Evolutionary conservation across 768 basidiomycete species (phyloP), one percentile per base, ranked within the genome.

Genomic region (Mycena vitilis): DNA sequence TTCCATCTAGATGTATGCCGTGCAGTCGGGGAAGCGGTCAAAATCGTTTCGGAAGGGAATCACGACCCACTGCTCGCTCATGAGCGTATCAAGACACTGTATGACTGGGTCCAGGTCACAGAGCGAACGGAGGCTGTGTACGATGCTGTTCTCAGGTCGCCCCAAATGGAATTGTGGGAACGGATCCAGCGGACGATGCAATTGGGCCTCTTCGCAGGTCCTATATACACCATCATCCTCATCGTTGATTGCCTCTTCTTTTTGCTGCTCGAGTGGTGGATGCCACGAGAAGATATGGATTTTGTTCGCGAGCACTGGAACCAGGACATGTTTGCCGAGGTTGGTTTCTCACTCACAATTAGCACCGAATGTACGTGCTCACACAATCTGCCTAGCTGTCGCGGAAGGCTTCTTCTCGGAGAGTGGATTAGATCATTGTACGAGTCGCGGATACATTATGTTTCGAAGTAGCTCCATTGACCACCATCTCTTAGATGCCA

Each of bases 171-270:
- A n/a, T 80, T 96, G n/a, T 88, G 87, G 83, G 89, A 92, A 56
- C 83, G 97, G 4, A 87, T 99, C 70, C 79, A 82, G 65, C 85
- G 96, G 74, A 97, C 93, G 40, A 88, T 94, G 85, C 83, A 85
- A 57, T 81, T 94, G 10, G 98, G 93, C 0, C 87, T 86, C 0
- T 90, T 95, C 53, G 94, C 90, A 11, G 98, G 98, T 0, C 88
- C 89, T 2, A 98, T 99, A 51, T 93, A 95, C 74, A 90, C 93
- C 11, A 88, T 91, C 71, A 98, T 99, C 47, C 81, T 98, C 48
- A 83, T 96, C 36, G 94, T 99, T 1, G 92, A 96, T 73, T 95
- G 95, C 75, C 78, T 97, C 10, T 97, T 98, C 79, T 95, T 95
- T 77, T 74, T 89, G 71, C 82, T 94, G 56, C 83, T 99, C 5